Evolutionary conservation across 148 eudicot genomes (phyloP).

Genomic region (Linanthus parryae): DNA sequence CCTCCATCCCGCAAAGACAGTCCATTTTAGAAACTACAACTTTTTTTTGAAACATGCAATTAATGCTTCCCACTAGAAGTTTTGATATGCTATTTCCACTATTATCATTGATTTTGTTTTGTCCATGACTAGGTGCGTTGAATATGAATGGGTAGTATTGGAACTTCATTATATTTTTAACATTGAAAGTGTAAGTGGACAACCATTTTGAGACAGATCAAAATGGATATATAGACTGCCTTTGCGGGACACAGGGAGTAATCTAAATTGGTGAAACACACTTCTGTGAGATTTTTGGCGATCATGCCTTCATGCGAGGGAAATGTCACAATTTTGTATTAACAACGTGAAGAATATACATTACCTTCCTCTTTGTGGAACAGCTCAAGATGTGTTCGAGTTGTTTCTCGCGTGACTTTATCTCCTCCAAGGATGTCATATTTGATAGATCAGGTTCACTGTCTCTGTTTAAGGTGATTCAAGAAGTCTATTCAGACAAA

Average conservation of each 20-base stretch:
- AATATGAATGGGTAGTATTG: too few relatives aligned
- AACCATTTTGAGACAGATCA: background rate
- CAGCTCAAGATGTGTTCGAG: conserved; percentile 34
- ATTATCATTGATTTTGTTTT: too few relatives aligned
- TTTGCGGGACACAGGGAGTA: background rate
- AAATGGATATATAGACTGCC: background rate
- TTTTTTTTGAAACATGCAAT: background rate
- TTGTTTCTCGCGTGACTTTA: conserved; percentile 51
- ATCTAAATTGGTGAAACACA: background rate
- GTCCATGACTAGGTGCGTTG: too few relatives aligned
- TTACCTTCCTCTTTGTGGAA: conserved; percentile 61
- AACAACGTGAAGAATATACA: too few relatives aligned
- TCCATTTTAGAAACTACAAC: background rate
- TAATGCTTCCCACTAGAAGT: background rate
- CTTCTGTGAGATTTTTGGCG: background rate
- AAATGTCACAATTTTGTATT: background rate
- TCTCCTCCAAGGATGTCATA: conserved; percentile 42
- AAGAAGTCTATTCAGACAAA: too few relatives aligned
- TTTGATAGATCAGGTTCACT: conserved; percentile 52
- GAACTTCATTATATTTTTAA: too few relatives aligned
- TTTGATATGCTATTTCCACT: background rate
- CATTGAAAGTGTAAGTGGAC: too few relatives aligned
- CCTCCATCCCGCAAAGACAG: background rate
- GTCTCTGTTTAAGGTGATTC: conserved; percentile 15
- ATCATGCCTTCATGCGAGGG: background rate